Evolutionary conservation across 345 rosid species (phyloP).

Genomic region (Angophora floribunda): DNA sequence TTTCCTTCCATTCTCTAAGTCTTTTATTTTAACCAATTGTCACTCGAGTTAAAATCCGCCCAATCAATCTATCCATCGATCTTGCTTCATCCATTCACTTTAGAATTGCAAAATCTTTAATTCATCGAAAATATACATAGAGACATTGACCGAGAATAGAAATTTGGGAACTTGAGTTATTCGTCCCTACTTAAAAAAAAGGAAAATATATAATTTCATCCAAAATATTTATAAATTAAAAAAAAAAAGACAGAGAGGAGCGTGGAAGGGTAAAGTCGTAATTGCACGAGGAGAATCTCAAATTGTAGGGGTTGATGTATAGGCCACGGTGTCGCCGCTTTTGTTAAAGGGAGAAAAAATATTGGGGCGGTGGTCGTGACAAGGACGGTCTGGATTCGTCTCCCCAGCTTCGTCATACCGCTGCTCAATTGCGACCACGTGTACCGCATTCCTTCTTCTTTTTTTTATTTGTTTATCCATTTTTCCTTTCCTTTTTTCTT

Average conservation of each 20-base stretch:
- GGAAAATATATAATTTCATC: not conserved
- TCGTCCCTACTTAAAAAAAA: not conserved
- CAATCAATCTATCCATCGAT: not conserved
- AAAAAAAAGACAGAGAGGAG: accelerated
- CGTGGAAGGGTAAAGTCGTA: not conserved
- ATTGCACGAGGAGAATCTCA: not conserved
- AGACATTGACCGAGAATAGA: not conserved
- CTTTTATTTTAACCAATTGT: accelerated
- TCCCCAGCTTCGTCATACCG: not conserved
- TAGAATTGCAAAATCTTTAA: accelerated
- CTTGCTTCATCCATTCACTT: not conserved
- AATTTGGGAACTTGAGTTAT: not conserved
- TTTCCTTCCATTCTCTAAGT: not conserved
- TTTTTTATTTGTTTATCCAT: not conserved
- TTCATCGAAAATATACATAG: not conserved
- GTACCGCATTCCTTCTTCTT: not conserved
- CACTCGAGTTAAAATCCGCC: accelerated
- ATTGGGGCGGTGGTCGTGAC: not conserved
- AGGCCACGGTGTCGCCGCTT: not conserved
- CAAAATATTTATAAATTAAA: not conserved
- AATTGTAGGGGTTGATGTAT: not conserved
- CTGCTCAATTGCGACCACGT: not conserved
- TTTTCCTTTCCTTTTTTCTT: no score
- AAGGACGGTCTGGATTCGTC: not conserved
- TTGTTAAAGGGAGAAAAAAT: no score